Percentiles rank a stretch among this genome's conserved stretches.
These are phyloP conservation scores for Fusarium bulbicola DNA, from an alignment of 2,329 filamentous ascomycete species.

Conservation along the genomic window DNA sequence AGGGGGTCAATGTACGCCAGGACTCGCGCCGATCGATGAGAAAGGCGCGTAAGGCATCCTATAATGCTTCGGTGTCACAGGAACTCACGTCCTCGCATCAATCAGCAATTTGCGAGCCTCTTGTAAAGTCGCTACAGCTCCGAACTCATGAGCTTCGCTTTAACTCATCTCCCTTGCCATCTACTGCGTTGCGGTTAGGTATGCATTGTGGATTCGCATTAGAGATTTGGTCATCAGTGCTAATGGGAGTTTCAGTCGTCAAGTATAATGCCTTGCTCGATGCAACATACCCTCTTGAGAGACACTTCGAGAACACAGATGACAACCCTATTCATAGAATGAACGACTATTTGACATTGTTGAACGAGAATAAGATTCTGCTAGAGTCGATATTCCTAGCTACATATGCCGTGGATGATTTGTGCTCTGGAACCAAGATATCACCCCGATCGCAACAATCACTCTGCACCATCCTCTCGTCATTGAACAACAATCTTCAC, in stretches of 20 bases:
- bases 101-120: not conserved
- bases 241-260: not conserved
- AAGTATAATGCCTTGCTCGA: not conserved
- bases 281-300: not conserved
- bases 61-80: no score
- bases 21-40: not conserved
- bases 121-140: not conserved
- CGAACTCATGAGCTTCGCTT: not conserved
- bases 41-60: not conserved
- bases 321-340: not conserved
- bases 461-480: not conserved
- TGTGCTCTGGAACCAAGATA: rapidly evolving
- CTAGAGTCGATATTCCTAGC: not conserved
- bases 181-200: not conserved
- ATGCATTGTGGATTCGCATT: rapidly evolving
- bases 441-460: not conserved
- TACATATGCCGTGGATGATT: not conserved
- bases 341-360: not conserved
- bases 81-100: rapidly evolving
- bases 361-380: not conserved
- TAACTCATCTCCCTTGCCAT: not conserved
- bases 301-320: not conserved
- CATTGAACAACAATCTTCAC: not conserved
- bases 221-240: rapidly evolving
- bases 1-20: not conserved